Base-by-base conservation (phyloP, 2,329 filamentous ascomycete genomes). In the Stemphylium beticola region DNA sequence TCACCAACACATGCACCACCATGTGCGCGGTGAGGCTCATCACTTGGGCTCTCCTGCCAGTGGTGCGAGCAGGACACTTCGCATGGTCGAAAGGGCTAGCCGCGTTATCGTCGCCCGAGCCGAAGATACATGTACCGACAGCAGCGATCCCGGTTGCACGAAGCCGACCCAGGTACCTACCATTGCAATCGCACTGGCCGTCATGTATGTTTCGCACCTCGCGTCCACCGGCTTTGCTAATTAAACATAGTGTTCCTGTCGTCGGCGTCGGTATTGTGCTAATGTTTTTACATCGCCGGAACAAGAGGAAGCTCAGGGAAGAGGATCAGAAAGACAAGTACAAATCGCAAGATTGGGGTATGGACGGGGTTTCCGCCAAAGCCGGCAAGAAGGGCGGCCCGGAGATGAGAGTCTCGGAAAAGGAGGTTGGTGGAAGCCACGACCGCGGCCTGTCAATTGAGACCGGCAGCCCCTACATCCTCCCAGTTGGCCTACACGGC, bases 321-420 rank as follows among this genome's bases (percentile, higher is more conserved):
- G 95, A 99, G 77, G 95, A 99, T 77, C 82, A 84, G 15, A 86
- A 89, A 59, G 93, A 97, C 75, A 91, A 91, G 64, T 91, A 96
- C 76, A 93, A 89, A 71, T 95, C 92, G 0, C 83, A 98, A 71
- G 95, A 99, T 74, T 99, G 97, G 72, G 95, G 95, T 32, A 77
- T 97, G 70, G 91, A 89, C 52, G 60, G 69, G 51, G 79, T 80
- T 55, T 70, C 71, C 7, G 5, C 32, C 46, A 75, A 70, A 61
- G 71, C 72, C 54, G 66, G 61, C 18, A 69, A 66, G 49, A 65
- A 68, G 46, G 68, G 47, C 15, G 47, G 74, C 41, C 77, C 81
- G 61, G 77, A 87, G 76, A 79, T 86, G 82, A 82, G 79, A 22
- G 82, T 91, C 69, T 87, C 87, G 11, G 76, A 82, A 58, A 79